Percentiles rank a stretch among this genome's conserved stretches.
Evolutionary conservation across 164 flowering plant genomes (phyloP).

Genomic region (Vitis amurensis): DNA sequence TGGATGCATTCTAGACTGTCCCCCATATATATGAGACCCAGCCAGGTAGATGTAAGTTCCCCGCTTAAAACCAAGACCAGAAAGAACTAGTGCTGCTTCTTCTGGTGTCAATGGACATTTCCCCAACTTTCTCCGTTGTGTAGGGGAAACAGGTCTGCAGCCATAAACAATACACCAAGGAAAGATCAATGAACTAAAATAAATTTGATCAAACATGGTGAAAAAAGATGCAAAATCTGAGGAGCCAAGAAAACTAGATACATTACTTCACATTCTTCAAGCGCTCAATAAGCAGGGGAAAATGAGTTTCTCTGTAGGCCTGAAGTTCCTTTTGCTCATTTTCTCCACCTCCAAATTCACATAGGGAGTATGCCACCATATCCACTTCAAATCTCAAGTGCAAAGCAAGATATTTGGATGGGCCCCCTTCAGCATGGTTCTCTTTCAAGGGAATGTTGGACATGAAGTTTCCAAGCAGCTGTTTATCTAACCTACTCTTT

Average conservation of each 20-base stretch:
- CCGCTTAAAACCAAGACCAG: slow-evolving; percentile 69
- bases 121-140: slow-evolving; percentile 64
- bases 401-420: slow-evolving; percentile 76
- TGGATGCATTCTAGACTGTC: slow-evolving; percentile 63
- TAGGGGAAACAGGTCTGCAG: slow-evolving; percentile 64
- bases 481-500: slow-evolving; percentile 51
- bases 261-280: slow-evolving; percentile 59
- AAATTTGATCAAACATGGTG: neutral
- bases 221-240: neutral
- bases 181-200: neutral
- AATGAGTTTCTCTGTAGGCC: slow-evolving; percentile 79
- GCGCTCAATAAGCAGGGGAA: slow-evolving; percentile 76
- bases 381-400: slow-evolving; percentile 95
- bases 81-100: slow-evolving; percentile 91
- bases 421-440: slow-evolving; percentile 19
- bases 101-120: slow-evolving; percentile 96
- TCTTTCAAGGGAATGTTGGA: slow-evolving; percentile 26
- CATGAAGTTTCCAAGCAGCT: slow-evolving; percentile 71
- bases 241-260: neutral
- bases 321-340: slow-evolving; percentile 74
- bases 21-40: slow-evolving; percentile 87
- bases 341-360: slow-evolving; percentile 95
- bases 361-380: slow-evolving; percentile 94
- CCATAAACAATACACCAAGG: neutral
- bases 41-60: slow-evolving; percentile 81